Conservation (phyloP, 495 filamentous ascomycete species). For the Penicillium roqueforti region DNA sequence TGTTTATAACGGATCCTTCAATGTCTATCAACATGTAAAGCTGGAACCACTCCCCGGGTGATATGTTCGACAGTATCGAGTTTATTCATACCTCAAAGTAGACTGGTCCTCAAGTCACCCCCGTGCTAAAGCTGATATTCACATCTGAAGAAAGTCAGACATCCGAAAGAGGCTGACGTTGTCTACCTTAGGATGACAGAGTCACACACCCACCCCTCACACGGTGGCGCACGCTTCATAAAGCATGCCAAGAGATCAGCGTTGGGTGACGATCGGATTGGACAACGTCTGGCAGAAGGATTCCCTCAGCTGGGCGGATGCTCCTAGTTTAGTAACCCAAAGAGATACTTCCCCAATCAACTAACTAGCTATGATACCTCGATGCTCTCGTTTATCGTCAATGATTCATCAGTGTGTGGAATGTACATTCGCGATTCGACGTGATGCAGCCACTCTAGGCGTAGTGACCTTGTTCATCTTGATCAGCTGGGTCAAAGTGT, state of each 20-base stretch:
- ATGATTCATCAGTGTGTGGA: background rate
- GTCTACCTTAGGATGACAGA: background rate
- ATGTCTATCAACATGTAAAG: background rate
- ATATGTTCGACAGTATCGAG: background rate
- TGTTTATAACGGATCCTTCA: no score
- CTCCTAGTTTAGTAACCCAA: background rate
- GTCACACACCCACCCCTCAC: background rate
- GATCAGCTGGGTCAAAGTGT: background rate
- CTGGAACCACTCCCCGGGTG: background rate
- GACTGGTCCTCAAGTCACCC: background rate
- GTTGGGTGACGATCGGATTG: background rate
- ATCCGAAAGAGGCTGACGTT: background rate
- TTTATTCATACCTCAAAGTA: background rate
- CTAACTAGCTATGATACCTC: no score
- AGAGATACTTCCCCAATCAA: no score
- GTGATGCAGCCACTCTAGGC: background rate
- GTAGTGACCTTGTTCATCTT: background rate
- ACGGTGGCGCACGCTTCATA: background rate
- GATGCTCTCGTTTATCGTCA: background rate
- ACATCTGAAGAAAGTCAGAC: background rate
- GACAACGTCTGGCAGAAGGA: background rate
- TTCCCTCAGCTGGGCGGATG: background rate
- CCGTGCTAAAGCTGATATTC: background rate
- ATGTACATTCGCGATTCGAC: background rate
- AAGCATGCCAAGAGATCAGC: slow-evolving; percentile 10